Evolutionary conservation across 257 asterid species (phyloP), one percentile per base, ranked within the genome.

Genomic region (Ligustrum vulgare): DNA sequence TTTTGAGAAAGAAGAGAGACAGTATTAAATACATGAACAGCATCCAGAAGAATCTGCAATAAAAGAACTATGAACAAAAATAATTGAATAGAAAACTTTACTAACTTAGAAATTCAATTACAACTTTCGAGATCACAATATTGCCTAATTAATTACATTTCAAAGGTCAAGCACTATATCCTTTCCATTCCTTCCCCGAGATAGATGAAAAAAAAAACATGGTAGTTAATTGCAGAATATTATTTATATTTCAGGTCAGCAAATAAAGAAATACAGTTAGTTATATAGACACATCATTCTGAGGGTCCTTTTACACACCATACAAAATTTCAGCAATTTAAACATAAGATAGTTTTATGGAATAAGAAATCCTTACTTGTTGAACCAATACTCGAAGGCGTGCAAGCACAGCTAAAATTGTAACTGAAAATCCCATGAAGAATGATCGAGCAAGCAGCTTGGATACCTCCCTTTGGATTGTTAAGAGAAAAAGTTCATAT

Each of bases 351-450:
- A 41, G 49, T 43, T 67, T 8, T 67, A 58, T 8, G 35, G 56
- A 64, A 73, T 23, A 28, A 25, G 37, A 66, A 49, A 74, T 62
- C 51, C 90, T 87, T 87, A 91, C 98, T 74, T 95, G 98, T 80
- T 95, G 99, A 86, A 89, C 83, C 78, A 93, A 84, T 72, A 93
- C 97, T 73, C 99, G 89, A 39, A 91, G 77, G 37, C 99, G 94
- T 69, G 96, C 93, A 71, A 95, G 92, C 86, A 93, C 82, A 18
- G 99, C 90, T 89, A 95, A 78, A 65, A 80, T 68, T 11, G 94
- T 86, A 58, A 95, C 80, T 15, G 98, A 91, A 79, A 93, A 90
- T 78, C 93, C 93, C 93, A 86, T 83, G 87, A 95, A 95, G 84
- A 93, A 93, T 32, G 98, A 90, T 72, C 80, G 96, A 37, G 98